Evolutionary conservation across 306 rosid species (phyloP).

Genomic region (Malus sylvestris): DNA sequence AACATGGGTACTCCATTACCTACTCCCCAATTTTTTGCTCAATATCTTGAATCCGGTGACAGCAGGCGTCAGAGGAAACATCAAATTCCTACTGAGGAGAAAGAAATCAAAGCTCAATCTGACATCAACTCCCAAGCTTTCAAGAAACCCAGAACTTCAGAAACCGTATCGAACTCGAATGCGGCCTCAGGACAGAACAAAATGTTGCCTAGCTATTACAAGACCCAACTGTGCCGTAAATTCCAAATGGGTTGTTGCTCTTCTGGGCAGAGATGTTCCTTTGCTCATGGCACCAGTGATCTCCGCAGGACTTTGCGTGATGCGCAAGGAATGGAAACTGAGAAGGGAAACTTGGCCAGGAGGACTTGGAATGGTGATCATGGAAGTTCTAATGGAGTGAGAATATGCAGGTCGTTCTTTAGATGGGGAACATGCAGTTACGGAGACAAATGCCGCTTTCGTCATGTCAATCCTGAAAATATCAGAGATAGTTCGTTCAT

Average conservation of each 20-base stretch:
- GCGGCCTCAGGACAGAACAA: neutral
- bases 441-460: constrained; percentile 39
- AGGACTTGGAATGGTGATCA: neutral
- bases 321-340: neutral
- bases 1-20: neutral
- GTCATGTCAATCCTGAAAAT: constrained; percentile 8
- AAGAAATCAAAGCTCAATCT: neutral
- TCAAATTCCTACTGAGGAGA: neutral
- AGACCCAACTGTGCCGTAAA: constrained; percentile 28
- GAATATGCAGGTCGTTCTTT: constrained; percentile 26
- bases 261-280: constrained; percentile 18
- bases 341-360: neutral
- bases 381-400: neutral
- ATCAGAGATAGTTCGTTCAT: constrained; percentile 7
- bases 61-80: neutral
- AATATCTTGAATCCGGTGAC: neutral
- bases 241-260: constrained; percentile 21
- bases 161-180: neutral
- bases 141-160: constrained; percentile 3
- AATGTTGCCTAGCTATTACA: neutral
- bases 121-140: neutral
- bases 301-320: constrained; percentile 4
- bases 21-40: neutral
- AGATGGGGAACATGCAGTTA: constrained; percentile 20
- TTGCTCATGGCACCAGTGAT: constrained; percentile 22